Percentiles rank a stretch among this genome's conserved stretches.
Conservation (phyloP, 495 filamentous ascomycete species). For the Lepidopterella palustris region DNA sequence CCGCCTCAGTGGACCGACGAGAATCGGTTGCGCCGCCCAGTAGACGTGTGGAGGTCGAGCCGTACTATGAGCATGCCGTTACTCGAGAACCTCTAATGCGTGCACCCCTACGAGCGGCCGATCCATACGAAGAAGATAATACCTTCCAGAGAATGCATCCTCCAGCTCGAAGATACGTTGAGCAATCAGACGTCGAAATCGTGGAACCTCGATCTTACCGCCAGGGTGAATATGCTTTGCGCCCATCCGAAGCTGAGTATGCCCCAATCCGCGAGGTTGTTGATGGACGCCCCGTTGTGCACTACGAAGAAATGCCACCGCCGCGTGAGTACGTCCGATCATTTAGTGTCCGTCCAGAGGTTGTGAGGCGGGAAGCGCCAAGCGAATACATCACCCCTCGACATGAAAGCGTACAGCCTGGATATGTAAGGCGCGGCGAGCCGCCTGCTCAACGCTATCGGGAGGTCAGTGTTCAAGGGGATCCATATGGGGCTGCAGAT, state of each 20-base stretch:
- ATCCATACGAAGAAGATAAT: slow-evolving; percentile 26
- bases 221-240: slow-evolving; percentile 45
- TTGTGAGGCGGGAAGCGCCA: slow-evolving; percentile 19
- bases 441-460: slow-evolving; percentile 24
- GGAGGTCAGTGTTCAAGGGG: slow-evolving; percentile 20
- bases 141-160: slow-evolving; percentile 36
- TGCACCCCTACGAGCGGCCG: slow-evolving; percentile 15
- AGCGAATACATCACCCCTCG: slow-evolving; percentile 20
- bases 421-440: slow-evolving; percentile 10
- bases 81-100: slow-evolving; percentile 24
- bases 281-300: slow-evolving; percentile 23
- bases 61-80: slow-evolving; percentile 28
- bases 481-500: slow-evolving; percentile 7
- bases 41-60: slow-evolving; percentile 21
- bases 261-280: slow-evolving; percentile 10
- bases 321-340: slow-evolving; percentile 24
- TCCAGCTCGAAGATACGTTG: slow-evolving; percentile 44
- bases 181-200: slow-evolving; percentile 46
- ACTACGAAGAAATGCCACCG: slow-evolving; percentile 27
- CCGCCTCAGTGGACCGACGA: slow-evolving; percentile 15
- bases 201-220: slow-evolving; percentile 45
- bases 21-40: slow-evolving; percentile 32
- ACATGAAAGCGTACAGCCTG: slow-evolving; percentile 27
- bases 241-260: slow-evolving; percentile 38
- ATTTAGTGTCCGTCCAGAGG: slow-evolving; percentile 31